phyloP scores from a whole-genome alignment of 2,329 filamentous ascomycete species.

The Orbilia ellipsospora region DNA sequence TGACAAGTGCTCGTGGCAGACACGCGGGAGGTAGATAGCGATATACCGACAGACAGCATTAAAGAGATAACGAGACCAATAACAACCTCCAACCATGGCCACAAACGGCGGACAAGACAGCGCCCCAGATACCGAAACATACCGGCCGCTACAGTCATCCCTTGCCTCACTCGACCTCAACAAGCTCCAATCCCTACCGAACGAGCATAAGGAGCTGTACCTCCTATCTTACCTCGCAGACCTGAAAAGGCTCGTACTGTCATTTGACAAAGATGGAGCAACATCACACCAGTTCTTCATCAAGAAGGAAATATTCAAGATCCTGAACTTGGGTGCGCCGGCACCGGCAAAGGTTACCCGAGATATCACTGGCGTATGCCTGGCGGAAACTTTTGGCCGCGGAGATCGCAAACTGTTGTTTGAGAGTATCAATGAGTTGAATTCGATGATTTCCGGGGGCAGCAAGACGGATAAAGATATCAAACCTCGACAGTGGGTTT shows the following conservation, averaged over 20 bases:
- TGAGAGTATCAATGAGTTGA: conserved; percentile 90
- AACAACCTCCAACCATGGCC: conserved; percentile 20
- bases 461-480: conserved; percentile 78
- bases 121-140: conserved; percentile 36
- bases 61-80: not conserved
- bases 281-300: conserved; percentile 89
- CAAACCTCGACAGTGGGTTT: conserved; percentile 74
- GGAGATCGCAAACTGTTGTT: conserved; percentile 93
- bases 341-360: conserved; percentile 87
- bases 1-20: conserved; percentile 11
- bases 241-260: conserved; percentile 81
- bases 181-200: conserved; percentile 87
- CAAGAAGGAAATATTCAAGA: conserved; percentile 93
- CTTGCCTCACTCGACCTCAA: conserved; percentile 80
- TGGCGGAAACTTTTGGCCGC: conserved; percentile 82
- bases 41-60: not conserved
- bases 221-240: conserved; percentile 88
- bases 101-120: conserved; percentile 47
- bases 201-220: conserved; percentile 95
- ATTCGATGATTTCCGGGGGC: conserved; percentile 78
- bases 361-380: conserved; percentile 85
- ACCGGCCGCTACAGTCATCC: conserved; percentile 53
- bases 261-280: conserved; percentile 79
- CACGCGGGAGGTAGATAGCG: conserved; percentile 21
- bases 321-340: conserved; percentile 83